Conservation (phyloP, 1,284 basidiomycete species). For the Lentinula novae-zelandiae region DNA sequence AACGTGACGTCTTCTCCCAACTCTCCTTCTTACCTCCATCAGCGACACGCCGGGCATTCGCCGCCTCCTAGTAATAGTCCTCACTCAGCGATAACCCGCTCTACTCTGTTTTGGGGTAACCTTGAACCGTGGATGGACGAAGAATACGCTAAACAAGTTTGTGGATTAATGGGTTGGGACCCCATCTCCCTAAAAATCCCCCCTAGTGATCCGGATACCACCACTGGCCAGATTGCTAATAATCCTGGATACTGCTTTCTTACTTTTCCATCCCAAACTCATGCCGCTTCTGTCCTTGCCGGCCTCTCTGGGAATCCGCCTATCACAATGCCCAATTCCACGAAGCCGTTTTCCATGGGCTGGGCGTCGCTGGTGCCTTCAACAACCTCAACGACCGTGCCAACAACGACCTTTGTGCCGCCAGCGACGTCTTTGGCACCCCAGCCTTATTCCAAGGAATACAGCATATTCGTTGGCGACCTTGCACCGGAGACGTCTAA, state of each 20-base stretch:
- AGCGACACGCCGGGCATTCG: constrained; percentile 6
- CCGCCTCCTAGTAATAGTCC: not conserved
- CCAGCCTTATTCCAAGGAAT: constrained; percentile 65
- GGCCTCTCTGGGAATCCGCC: constrained; percentile 47
- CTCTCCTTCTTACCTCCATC: constrained; percentile 9
- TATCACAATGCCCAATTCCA: constrained; percentile 76
- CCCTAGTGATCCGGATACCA: constrained; percentile 53
- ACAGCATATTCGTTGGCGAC: constrained; percentile 89
- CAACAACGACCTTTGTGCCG: constrained; percentile 19
- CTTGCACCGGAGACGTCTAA: constrained; percentile 87
- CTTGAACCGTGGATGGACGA: constrained; percentile 92
- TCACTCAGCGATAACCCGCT: constrained; percentile 2
- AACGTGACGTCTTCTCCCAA: not conserved
- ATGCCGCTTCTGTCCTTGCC: constrained; percentile 68
- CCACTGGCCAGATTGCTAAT: constrained; percentile 64
- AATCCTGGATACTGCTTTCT: constrained; percentile 85
- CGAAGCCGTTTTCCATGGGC: constrained; percentile 69
- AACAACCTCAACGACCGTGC: constrained; percentile 29
- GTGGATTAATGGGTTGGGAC: constrained; percentile 76
- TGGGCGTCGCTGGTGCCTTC: constrained; percentile 66
- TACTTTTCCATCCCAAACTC: constrained; percentile 70
- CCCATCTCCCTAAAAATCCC: constrained; percentile 69
- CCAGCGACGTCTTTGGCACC: constrained; percentile 26
- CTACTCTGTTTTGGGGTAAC: constrained; percentile 75
- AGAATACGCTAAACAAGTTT: constrained; percentile 82